These are phyloP conservation scores for Fusarium sp. DNA, from an alignment of 2,329 filamentous ascomycete species.

Conservation along the genomic window DNA sequence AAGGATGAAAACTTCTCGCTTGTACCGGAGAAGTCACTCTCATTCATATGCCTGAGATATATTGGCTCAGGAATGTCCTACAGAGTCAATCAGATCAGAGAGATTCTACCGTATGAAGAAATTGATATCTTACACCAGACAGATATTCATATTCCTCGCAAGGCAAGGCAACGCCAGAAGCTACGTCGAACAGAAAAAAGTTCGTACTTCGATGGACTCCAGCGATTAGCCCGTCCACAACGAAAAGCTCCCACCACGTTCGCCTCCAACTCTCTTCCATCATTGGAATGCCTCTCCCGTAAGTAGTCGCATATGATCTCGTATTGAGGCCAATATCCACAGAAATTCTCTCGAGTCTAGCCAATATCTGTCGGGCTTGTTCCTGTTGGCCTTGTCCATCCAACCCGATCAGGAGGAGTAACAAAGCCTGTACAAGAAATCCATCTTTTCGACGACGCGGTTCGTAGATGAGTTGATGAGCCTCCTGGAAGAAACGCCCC, in stretches of 20 bases:
- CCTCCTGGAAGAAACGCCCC: slow-evolving; percentile 66
- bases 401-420: slow-evolving; percentile 79
- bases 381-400: slow-evolving; percentile 79
- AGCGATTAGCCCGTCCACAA: slow-evolving; percentile 86
- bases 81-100: slow-evolving; percentile 14
- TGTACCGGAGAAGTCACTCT: slow-evolving; percentile 76
- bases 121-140: slow-evolving; percentile 58
- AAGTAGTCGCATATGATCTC: slow-evolving; percentile 69
- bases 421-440: slow-evolving; percentile 78
- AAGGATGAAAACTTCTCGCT: slow-evolving; percentile 82
- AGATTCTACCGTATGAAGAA: background rate
- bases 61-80: slow-evolving; percentile 67
- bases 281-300: slow-evolving; percentile 71
- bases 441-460: slow-evolving; percentile 60
- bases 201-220: slow-evolving; percentile 79
- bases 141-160: slow-evolving; percentile 83
- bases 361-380: slow-evolving; percentile 73
- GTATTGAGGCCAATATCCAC: slow-evolving; percentile 81
- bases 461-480: slow-evolving; percentile 60
- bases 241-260: slow-evolving; percentile 89
- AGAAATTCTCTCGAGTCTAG: slow-evolving; percentile 74
- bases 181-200: slow-evolving; percentile 74
- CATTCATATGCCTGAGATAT: slow-evolving; percentile 79
- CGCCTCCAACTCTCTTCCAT: slow-evolving; percentile 85
- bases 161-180: slow-evolving; percentile 76